Conservation (phyloP, 2,329 filamentous ascomycete genomes). For the Aspergillus quadricinctus region DNA sequence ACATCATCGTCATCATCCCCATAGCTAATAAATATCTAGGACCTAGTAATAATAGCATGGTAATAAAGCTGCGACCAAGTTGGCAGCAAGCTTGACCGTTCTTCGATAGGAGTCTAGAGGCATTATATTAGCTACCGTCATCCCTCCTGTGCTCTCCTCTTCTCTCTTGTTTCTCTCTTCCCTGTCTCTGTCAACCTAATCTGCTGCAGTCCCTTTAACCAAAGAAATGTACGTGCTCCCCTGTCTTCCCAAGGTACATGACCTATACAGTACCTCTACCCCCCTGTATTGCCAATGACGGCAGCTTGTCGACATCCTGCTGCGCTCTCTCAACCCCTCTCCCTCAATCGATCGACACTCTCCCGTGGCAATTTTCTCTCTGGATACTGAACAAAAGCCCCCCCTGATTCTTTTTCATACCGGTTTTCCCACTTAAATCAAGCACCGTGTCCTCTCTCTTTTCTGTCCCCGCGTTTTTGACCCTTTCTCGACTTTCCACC, state of each 20-base stretch:
- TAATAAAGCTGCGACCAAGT: neutral
- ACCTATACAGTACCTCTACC: neutral
- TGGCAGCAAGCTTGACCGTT: neutral
- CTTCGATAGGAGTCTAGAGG: neutral
- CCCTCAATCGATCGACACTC: conserved; percentile 22
- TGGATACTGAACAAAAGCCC: neutral
- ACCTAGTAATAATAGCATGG: neutral
- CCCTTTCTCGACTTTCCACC: neutral
- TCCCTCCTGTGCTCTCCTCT: conserved; percentile 2
- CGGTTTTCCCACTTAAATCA: conserved; percentile 15
- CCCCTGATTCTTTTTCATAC: conserved; percentile 12
- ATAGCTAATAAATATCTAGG: neutral
- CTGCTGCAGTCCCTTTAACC: conserved; percentile 6
- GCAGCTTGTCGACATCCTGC: conserved; percentile 24
- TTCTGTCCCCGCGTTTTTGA: conserved; percentile 14
- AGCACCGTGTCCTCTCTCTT: conserved; percentile 7
- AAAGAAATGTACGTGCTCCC: conserved; percentile 1
- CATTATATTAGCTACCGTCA: conserved; percentile 3
- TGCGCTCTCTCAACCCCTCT: neutral
- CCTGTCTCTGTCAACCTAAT: conserved; percentile 10
- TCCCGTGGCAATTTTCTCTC: conserved; percentile 20
- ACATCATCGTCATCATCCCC: neutral
- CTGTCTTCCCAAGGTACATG: neutral
- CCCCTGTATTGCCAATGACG: conserved; percentile 22
- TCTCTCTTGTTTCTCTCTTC: conserved; percentile 9